Evolutionary conservation across 1,284 basidiomycete genomes (phyloP).

Genomic region (Bjerkandera adusta): DNA sequence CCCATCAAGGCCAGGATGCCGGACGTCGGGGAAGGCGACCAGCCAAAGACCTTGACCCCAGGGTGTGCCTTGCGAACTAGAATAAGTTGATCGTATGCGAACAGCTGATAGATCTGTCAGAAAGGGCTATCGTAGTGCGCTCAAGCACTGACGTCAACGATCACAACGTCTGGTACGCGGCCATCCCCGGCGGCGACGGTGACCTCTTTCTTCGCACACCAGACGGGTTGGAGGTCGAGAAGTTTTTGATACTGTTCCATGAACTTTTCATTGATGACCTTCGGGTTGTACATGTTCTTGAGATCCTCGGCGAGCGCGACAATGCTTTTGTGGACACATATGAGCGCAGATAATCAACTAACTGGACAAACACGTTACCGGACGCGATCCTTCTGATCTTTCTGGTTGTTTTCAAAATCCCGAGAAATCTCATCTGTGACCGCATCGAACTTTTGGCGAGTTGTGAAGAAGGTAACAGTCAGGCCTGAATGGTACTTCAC

Average conservation of each 20-base stretch:
- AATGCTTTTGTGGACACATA: background rate
- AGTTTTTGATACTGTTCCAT: constrained; percentile 6
- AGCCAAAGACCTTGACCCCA: background rate
- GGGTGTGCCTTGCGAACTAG: background rate
- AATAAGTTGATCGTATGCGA: background rate
- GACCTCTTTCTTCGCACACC: background rate
- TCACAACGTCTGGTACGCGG: constrained; percentile 1
- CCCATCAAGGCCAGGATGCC: background rate
- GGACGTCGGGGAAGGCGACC: background rate
- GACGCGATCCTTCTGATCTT: background rate
- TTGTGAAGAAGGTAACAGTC: constrained; percentile 7
- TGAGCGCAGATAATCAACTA: background rate
- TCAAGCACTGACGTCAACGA: constrained; percentile 11
- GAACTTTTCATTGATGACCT: constrained; percentile 4
- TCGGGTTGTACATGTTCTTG: background rate
- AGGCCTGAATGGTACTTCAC: no score
- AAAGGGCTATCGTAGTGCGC: background rate
- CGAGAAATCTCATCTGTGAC: background rate
- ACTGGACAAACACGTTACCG: background rate
- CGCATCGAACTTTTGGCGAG: background rate
- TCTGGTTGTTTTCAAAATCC: background rate
- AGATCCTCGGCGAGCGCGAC: constrained; percentile 1
- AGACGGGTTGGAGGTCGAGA: background rate
- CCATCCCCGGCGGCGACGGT: background rate
- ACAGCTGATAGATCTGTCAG: background rate